phyloP scores from a whole-genome alignment of 768 basidiomycete species.

The Kwoniella shandongensis region DNA sequence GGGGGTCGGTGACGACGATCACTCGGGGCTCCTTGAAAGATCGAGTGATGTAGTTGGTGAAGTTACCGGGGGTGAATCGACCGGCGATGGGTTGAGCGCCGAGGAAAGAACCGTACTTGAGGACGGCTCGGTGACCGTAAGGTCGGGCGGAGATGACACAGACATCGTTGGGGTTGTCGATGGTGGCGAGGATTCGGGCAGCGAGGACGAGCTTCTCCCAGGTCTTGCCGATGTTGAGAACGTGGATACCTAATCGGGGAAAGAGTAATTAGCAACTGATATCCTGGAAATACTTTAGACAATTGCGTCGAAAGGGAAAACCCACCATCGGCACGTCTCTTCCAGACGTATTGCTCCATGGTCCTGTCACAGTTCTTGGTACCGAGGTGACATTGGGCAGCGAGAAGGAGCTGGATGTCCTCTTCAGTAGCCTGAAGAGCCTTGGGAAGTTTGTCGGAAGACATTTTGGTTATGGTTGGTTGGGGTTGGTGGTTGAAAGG shows the following conservation, averaged over 20 bases:
- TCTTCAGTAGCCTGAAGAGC: conserved; percentile 92
- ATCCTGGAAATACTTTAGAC: too few species aligned
- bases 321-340: conserved; percentile 90
- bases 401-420: conserved; percentile 91
- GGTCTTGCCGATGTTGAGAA: conserved; percentile 98
- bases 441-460: conserved; percentile 75
- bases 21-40: conserved; percentile 99
- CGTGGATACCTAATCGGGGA: conserved; percentile 94
- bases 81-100: conserved; percentile 98
- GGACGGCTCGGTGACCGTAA: conserved; percentile 98
- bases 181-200: conserved; percentile 92
- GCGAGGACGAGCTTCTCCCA: conserved; percentile 99
- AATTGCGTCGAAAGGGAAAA: too few species aligned
- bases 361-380: conserved; percentile 99
- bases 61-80: conserved; percentile 97
- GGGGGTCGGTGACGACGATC: conserved; percentile 97
- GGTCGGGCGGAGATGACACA: conserved; percentile 97
- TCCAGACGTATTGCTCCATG: conserved; percentile 98
- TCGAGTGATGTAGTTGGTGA: conserved; percentile 99
- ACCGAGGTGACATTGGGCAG: conserved; percentile 95
- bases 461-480: conserved; percentile 35
- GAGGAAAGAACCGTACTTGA: conserved; percentile 97
- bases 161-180: conserved; percentile 97
- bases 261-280: neutral
- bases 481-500: conserved; percentile 10